Conservation (phyloP, 2,329 filamentous ascomycete species). For the Lachnellula occidentalis region DNA sequence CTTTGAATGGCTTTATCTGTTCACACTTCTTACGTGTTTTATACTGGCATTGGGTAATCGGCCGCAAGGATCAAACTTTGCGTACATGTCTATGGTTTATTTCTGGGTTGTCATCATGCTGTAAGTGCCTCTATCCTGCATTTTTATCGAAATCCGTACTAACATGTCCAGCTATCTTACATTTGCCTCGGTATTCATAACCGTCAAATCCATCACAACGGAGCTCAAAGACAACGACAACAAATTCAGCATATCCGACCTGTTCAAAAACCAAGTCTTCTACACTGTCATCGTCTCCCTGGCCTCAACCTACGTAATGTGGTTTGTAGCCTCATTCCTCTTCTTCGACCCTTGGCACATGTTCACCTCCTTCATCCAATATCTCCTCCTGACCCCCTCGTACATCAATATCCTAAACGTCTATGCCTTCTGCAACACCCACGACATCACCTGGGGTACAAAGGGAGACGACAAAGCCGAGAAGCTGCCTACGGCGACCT, state of each 20-base stretch:
- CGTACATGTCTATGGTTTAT: conserved; percentile 96
- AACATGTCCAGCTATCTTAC: conserved; percentile 63
- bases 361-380: conserved; percentile 93
- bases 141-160: not conserved
- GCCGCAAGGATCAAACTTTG: conserved; percentile 85
- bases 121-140: conserved; percentile 42
- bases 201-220: conserved; percentile 74
- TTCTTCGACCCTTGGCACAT: conserved; percentile 99
- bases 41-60: conserved; percentile 91
- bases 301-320: conserved; percentile 87
- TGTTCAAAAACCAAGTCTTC: conserved; percentile 86
- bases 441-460: conserved; percentile 96
- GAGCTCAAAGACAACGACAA: conserved; percentile 54
- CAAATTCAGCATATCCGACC: conserved; percentile 61
- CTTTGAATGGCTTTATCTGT: conserved; percentile 95
- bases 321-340: conserved; percentile 82
- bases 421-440: conserved; percentile 97
- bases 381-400: conserved; percentile 88
- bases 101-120: conserved; percentile 97
- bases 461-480: conserved; percentile 97
- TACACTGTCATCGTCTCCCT: conserved; percentile 91
- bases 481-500: conserved; percentile 79
- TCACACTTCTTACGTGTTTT: conserved; percentile 88
- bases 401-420: conserved; percentile 99
- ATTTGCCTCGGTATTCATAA: conserved; percentile 93